Percentiles rank a stretch among this genome's conserved stretches.
phyloP scores from a whole-genome alignment of 805 yeast genomes.

The Ogataea corticis region DNA sequence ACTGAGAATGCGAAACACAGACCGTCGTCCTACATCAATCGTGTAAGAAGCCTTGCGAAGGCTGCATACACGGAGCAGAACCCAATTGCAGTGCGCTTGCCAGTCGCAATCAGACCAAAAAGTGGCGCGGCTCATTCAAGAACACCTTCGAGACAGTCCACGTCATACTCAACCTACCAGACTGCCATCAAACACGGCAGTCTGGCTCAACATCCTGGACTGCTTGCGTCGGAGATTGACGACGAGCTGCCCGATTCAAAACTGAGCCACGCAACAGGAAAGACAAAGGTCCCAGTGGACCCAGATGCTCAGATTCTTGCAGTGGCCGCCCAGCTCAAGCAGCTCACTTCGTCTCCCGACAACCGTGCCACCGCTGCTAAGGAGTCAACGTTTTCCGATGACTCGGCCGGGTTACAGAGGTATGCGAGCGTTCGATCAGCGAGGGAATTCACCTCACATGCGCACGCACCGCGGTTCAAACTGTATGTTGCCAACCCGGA shows the following conservation, averaged over 20 bases:
- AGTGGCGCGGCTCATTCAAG: conserved; percentile 32
- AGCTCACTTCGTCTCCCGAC: conserved; percentile 18
- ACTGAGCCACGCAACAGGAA: conserved; percentile 28
- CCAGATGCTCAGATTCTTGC: conserved; percentile 36
- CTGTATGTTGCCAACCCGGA: conserved; percentile 63
- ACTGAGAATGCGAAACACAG: conserved; percentile 8
- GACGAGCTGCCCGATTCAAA: conserved; percentile 45
- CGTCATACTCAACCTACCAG: conserved; percentile 27
- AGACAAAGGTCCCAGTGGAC: conserved; percentile 32
- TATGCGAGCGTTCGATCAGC: conserved; percentile 37
- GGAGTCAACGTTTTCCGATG: not conserved
- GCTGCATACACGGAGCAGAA: conserved; percentile 49
- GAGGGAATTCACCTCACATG: conserved; percentile 30
- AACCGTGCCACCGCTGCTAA: conserved; percentile 7
- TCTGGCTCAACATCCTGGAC: conserved; percentile 61
- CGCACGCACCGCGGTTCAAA: conserved; percentile 41
- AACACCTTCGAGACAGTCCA: conserved; percentile 30
- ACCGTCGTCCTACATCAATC: conserved; percentile 15
- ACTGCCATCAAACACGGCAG: conserved; percentile 62
- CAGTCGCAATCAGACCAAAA: conserved; percentile 54
- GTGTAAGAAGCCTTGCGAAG: conserved; percentile 14
- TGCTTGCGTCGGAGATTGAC: conserved; percentile 75
- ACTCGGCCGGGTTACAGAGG: conserved; percentile 28
- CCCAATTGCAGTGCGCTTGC: conserved; percentile 50
- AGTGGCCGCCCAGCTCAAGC: conserved; percentile 33